Evolutionary conservation across 371 early-diverging fungal species (phyloP), one percentile per base, ranked within the genome.

Genomic region (Lichtheimia ornata): DNA sequence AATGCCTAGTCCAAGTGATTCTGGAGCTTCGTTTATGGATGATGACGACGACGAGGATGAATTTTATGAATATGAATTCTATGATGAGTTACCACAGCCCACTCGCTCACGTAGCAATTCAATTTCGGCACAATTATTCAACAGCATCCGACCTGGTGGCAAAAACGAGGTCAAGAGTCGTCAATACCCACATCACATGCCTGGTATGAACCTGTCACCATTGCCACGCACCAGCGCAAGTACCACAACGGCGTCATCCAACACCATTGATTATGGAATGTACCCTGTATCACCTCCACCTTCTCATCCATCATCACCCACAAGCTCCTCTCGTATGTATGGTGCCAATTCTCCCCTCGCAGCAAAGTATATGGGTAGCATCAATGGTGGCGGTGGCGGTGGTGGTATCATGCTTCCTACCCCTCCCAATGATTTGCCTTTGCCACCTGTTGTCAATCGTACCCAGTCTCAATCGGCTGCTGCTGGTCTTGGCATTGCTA

Each of bases 221-320:
- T 50, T 73, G 55, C 76, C 76, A 35, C 76, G 74, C 17, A 69
- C 65, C 18, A 70, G 67, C 45, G 61, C 69, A 20, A 67, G 71
- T 18, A 68, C 71, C 9, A 65, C 60, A 18, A 68, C 64, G 50
- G 1, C 58, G 17, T 13, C 64, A 14, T 17, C 64, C 15, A 40
- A 58, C 14, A 63, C 58, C 22, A 35, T 35, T 11, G 70, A 66
- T n/a, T 69, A 78, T 53, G 73, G 74, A 20, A 77, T 73, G 58
- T 79, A 76, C 49, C 84, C 84, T 22, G 84, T 74, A 24, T 84
- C 86, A 4, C 86, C 86, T 4, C 86, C 86, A 20, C 77, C 85
- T 17, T 86, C 87, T 3, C 74, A 83, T 35, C 87, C 87, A 15
- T 79, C 85, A 2, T 86, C 87, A 1, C 87, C 87, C 15, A 79